Conservation (phyloP, 2,329 filamentous ascomycete genomes). For the Monosporascus sp. region DNA sequence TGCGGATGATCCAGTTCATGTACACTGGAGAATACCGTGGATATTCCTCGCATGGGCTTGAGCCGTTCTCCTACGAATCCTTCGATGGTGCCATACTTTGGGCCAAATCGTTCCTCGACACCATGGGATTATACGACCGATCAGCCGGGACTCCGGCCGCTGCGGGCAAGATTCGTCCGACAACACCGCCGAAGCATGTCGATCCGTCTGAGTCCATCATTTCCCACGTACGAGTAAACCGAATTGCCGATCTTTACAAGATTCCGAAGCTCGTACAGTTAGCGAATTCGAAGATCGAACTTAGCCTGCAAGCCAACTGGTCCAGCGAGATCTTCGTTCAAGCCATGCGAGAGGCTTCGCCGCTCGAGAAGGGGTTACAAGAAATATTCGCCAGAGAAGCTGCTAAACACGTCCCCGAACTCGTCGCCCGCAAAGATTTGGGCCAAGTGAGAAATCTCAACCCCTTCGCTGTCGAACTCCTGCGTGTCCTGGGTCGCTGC, state of each 20-base stretch:
- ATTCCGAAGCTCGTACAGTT: neutral
- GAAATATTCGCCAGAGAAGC: no score
- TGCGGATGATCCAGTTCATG: slow-evolving; percentile 9
- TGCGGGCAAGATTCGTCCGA: neutral
- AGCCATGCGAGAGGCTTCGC: no score
- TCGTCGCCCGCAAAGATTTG: no score
- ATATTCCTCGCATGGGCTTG: neutral
- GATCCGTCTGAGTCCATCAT: neutral
- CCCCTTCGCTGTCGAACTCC: no score
- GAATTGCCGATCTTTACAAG: neutral
- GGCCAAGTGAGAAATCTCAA: no score
- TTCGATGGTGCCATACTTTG: neutral
- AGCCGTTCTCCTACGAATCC: neutral
- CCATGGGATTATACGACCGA: neutral
- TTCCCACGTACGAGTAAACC: neutral
- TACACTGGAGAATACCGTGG: slow-evolving; percentile 6
- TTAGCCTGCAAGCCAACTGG: neutral
- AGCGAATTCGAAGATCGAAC: neutral
- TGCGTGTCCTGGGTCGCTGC: no score
- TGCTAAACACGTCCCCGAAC: no score
- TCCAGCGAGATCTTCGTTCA: neutral
- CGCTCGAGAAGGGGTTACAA: no score
- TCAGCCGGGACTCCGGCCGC: neutral
- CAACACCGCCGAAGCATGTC: no score
- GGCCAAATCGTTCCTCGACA: neutral